Evolutionary conservation across 345 rosid species (phyloP).

Genomic region (Citrus medica): DNA sequence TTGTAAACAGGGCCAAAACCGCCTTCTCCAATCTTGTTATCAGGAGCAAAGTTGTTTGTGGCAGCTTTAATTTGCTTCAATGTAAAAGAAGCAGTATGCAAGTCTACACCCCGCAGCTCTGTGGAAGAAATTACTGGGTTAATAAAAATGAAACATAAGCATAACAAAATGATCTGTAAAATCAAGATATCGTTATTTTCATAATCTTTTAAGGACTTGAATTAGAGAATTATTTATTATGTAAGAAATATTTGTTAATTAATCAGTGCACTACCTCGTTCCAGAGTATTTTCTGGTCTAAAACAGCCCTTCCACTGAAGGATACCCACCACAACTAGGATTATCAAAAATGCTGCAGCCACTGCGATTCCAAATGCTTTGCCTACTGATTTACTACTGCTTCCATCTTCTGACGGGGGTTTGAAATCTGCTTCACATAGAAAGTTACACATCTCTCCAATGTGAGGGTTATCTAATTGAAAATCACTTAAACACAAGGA

Average conservation of each 20-base stretch:
- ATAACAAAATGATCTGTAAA: background rate
- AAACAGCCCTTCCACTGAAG: constrained; percentile 51
- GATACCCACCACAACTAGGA: constrained; percentile 31
- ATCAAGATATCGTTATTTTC: too few species aligned
- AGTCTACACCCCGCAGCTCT: constrained; percentile 26
- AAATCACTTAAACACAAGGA: too few species aligned
- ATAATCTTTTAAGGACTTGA: too few species aligned
- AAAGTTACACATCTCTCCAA: background rate
- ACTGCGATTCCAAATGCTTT: constrained; percentile 22
- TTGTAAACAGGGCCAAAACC: constrained; percentile 36
- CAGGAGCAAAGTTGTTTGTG: constrained; percentile 27
- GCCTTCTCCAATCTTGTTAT: constrained; percentile 38
- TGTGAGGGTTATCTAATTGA: too few species aligned
- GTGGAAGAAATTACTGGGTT: background rate
- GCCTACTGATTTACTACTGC: background rate
- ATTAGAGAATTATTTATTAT: background rate
- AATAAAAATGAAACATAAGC: background rate
- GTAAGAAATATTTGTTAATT: background rate
- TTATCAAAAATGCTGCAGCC: constrained; percentile 19
- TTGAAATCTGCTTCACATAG: background rate
- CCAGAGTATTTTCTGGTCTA: constrained; percentile 29
- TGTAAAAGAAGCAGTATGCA: constrained; percentile 22
- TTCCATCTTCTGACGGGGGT: background rate
- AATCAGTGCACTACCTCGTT: constrained; percentile 17
- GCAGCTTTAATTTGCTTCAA: constrained; percentile 27